phyloP scores from a whole-genome alignment of 495 filamentous ascomycete species.

The Penicillium canescens region DNA sequence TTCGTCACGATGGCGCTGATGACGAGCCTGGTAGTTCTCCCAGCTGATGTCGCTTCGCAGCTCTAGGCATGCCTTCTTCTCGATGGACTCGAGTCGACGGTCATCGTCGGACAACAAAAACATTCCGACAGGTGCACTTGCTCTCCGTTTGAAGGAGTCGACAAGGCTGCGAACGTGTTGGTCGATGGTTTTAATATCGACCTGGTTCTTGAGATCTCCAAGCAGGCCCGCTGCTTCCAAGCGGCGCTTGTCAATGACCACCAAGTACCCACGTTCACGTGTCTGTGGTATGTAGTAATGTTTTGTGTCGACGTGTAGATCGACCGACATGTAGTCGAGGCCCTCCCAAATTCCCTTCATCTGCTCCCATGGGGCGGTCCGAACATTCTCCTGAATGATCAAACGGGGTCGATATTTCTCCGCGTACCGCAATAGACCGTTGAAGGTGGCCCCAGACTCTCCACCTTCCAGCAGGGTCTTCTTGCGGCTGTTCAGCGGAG shows the following conservation, averaged over 20 bases:
- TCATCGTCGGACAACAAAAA: conserved; percentile 64
- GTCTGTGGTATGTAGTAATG: conserved; percentile 81
- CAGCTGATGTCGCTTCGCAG: conserved; percentile 44
- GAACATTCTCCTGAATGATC: conserved; percentile 76
- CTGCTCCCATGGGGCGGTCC: conserved; percentile 59
- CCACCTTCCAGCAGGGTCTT: conserved; percentile 52
- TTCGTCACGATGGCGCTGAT: conserved; percentile 49
- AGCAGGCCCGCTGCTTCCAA: conserved; percentile 22
- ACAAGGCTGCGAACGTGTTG: conserved; percentile 26
- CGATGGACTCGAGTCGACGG: conserved; percentile 51
- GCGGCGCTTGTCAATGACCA: conserved; percentile 53
- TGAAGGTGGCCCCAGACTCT: conserved; percentile 71
- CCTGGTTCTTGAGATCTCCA: conserved; percentile 10
- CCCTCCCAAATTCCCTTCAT: conserved; percentile 51
- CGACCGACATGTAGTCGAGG: conserved; percentile 55
- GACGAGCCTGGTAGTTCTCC: conserved; percentile 56
- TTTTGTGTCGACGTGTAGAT: conserved; percentile 63
- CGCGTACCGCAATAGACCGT: conserved; percentile 60
- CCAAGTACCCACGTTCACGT: conserved; percentile 68
- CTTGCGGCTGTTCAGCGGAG: conserved; percentile 36
- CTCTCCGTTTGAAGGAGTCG: conserved; percentile 48
- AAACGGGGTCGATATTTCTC: conserved; percentile 56
- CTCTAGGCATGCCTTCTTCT: conserved; percentile 27
- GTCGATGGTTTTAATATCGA: conserved; percentile 28
- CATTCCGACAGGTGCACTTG: conserved; percentile 63